Base-by-base conservation (phyloP, 139 green algal species). In the Micractinium conductrix region DNA sequence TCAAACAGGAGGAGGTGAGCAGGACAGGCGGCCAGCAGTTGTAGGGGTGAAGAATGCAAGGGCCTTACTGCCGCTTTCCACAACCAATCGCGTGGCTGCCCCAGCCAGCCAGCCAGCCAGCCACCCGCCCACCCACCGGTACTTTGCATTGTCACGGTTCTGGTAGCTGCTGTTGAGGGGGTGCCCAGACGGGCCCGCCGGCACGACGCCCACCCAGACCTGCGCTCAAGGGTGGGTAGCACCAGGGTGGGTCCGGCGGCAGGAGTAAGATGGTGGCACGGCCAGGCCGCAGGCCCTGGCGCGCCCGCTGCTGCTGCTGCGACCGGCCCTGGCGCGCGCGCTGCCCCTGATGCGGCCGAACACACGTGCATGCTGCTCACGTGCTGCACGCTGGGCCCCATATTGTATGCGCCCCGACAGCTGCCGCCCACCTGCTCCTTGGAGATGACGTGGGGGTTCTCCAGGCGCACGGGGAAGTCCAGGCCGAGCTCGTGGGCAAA, bases 401-500 rank as follows among this genome's bases (percentile, higher is more conserved):
- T 2, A 72, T 1, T 1, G 9, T 19, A 22, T 72, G 65, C 65
- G 24, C 19, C 33, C 14, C n/a, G 33, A 40, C 33, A 28, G 14
- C 1, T 43, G 33, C 33, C 43, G 24, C 72, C 30, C 16, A 50
- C 53, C 74, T 72, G 75, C 37, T 81, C 53, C 17, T 84, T 73
- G 40, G 88, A 73, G 40, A 99, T 95, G 71, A 99, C 93, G 89
- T 99, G 97, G 0, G 94, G 92, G 90, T 99, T 99, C 91, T 99
- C 96, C 85, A 99, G 89, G n/a, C 85, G 76, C 37, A 98, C 84
- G 21, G 90, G 89, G 84, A 99, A 99, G 22, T 90, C 89, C 78
- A 98, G 83, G 40, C 90, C 81, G 58, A 99, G 93, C 92, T 99
- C 97, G 14, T 92, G 72, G 0, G 97, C 95, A 84, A 99, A 98